Base-by-base conservation (phyloP, 345 rosid species). In the Atalantia buxifolia region DNA sequence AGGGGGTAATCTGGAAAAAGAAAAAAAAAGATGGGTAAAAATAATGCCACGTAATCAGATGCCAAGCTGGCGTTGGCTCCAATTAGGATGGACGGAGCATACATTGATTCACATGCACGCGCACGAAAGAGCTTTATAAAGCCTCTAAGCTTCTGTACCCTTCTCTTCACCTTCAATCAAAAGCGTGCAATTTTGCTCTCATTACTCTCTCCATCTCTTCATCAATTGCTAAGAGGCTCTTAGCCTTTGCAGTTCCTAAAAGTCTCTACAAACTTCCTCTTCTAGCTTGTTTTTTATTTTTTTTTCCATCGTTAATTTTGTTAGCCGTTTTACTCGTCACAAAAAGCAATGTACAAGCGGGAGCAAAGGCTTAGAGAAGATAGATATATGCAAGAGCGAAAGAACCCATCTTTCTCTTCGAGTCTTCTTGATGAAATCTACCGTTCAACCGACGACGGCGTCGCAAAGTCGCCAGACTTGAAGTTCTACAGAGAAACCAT, bases 381-480 rank as follows among this genome's bases (percentile, higher is more conserved):
- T 7, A 71, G 84, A 71, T 68, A 72, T 59, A 80, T 30, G 77
- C 77, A 64, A 1, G 79, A 71, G 64, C 77, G 62, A 56, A 77
- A 79, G 30, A 87, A 76, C 91, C 97, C 97, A 50, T 92, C 99
- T 76, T 95, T 94, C 84, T 95, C 99, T 38, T 94, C 99, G 6
- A 80, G 85, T 69, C 94, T 95, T 25, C 98, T 95, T 59, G 99
- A 95, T 76, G 86, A 94, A 87, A 95, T 95, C 82, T 95, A 91
- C 89, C 91, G 95, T 60, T 92, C 98, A 38, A 88, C 92, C 59
- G 96, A 87, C 33, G 94, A 87, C 3, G 81, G 87, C 3, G 85
- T 82, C 59, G 62, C 79, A 0, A 85, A 80, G 30, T 70, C 62
- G 7, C 86, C 82, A 1, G 86, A 89, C 75, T 69, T 81, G 82